Percentiles rank a stretch among this genome's conserved stretches.
Conservation (phyloP, 805 yeast genomes). For the Vanderwaltozyma polyspora region DNA sequence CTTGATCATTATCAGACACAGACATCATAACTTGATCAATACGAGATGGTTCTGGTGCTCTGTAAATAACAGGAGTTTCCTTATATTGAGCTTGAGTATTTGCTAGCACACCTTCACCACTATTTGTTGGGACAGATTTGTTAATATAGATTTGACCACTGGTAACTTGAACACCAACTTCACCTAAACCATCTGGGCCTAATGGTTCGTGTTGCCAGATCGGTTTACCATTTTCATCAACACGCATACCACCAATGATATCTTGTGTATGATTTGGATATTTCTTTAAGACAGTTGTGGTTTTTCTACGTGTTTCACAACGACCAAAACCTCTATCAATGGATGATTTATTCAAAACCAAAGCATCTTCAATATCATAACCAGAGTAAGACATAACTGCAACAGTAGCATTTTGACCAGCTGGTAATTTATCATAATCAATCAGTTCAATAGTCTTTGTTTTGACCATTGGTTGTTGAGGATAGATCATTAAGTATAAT, state of each 20-base stretch:
- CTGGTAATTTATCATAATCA: constrained; percentile 92
- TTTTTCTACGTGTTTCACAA: constrained; percentile 89
- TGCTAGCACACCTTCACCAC: constrained; percentile 41
- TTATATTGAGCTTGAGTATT: constrained; percentile 46
- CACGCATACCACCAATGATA: constrained; percentile 82
- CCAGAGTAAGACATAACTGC: constrained; percentile 99
- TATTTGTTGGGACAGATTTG: constrained; percentile 83
- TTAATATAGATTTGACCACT: constrained; percentile 92
- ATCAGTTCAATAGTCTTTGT: constrained; percentile 93
- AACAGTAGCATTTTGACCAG: constrained; percentile 97
- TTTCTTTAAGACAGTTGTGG: constrained; percentile 78
- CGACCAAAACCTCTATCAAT: constrained; percentile 96
- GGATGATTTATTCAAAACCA: constrained; percentile 86
- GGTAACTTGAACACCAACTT: constrained; percentile 82
- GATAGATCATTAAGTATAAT: constrained; percentile 92
- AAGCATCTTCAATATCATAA: constrained; percentile 97
- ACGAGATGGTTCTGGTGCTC: constrained; percentile 92
- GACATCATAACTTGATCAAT: constrained; percentile 98
- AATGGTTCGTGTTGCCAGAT: constrained; percentile 76
- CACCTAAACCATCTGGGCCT: constrained; percentile 94
- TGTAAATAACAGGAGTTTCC: constrained; percentile 83
- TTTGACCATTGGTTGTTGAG: constrained; percentile 98
- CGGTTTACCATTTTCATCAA: constrained; percentile 69
- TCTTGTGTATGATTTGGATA: constrained; percentile 93
- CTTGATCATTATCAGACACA: constrained; percentile 89